Evolutionary conservation across 2,329 filamentous ascomycete genomes (phyloP), one percentile per base, ranked within the genome.

Genomic region (Triangularia verruculosa): DNA sequence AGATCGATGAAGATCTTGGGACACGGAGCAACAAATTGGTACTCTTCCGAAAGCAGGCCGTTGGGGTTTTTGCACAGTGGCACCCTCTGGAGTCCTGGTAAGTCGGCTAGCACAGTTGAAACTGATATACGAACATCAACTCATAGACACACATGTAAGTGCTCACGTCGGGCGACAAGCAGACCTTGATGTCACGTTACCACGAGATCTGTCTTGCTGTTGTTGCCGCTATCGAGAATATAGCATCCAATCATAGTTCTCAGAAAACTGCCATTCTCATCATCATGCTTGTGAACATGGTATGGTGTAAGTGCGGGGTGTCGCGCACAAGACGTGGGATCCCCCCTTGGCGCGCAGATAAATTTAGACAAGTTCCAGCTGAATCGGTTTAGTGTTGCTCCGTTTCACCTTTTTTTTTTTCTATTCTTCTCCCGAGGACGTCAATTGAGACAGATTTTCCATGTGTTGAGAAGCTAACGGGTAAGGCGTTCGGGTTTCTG

Each of bases 321-420:
- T 63, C 28, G 24, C 12, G 17, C 34, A 47, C 27, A 43, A 57
- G 47, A 30, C 25, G 30, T 22, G 15, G 24, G 61, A 54, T 12
- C 54, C 39, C 39, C 13, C 51, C 51, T 54, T 54, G 51, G 51
- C 51, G 51, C 39, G 27, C 3, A 27, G n/a, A 27, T 66, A 66
- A 66, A 61, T 59, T 61, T 66, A 66, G 64, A 60, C 15, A 25
- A 20, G 28, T 32, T 39, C 54, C 28, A 17, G 39, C 59, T 17
- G n/a, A 34, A 43, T 22, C 17, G 51, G 55, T 32, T 51, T 64
- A 62, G 64, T 57, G 59, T 57, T 25, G n/a, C 25, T 13, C 11
- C 39, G 56, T 47, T 51, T 27, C 28, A 53, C 55, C 39, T 47
- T 47, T 39, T n/a, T n/a, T 3, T n/a, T 39, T 39, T 1, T n/a